Base-by-base conservation (phyloP, 768 basidiomycete genomes). In the Russula sp. region DNA sequence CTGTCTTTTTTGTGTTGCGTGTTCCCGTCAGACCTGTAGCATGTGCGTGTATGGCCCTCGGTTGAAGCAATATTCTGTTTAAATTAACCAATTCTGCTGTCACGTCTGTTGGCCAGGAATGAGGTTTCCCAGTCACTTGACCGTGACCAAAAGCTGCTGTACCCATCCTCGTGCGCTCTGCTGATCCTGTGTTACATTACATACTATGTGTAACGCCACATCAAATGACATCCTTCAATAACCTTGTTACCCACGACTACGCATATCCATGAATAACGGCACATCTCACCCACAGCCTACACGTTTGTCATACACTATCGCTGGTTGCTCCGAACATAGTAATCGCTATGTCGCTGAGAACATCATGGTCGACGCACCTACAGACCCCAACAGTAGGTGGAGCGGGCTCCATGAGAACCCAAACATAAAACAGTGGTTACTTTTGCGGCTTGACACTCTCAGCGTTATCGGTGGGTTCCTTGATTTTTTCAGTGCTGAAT, bases 311-410 rank as follows among this genome's bases (percentile, higher is more conserved):
- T 68, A 66, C 35, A 52, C 59, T 4, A 82, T 90, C 39, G 79
- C 79, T 0, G 78, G 79, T 22, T 82, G 83, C 44, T 86, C 87
- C n/a, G 80, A 87, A 40, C 87, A 88, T 72, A 89, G 87, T 68
- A 85, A 85, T 3, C 78, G 77, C 66, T 90, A 89, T 74, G 78
- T 76, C 32, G 80, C 88, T 3, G 83, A 88, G 63, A 86, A 90
- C 65, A 87, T 91, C 59, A 73, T 86, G 31, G 74, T 82, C 20
- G 84, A 90, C 72, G 78, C 77, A 20, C 87, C 87, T 0, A 72
- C 73, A 55, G 87, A 90, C 69, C 83, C 82, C 61, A 75, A 78
- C 3, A 90, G 87, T 70, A 76, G 90, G 76, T 91, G 89, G 89
- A 91, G 87, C 55, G 86, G 85, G 6, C 84, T 83, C 4, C 77